Evolutionary conservation across 371 early-diverging fungal genomes (phyloP), one percentile per base, ranked within the genome.

Genomic region (Rhizopus microsporus): DNA sequence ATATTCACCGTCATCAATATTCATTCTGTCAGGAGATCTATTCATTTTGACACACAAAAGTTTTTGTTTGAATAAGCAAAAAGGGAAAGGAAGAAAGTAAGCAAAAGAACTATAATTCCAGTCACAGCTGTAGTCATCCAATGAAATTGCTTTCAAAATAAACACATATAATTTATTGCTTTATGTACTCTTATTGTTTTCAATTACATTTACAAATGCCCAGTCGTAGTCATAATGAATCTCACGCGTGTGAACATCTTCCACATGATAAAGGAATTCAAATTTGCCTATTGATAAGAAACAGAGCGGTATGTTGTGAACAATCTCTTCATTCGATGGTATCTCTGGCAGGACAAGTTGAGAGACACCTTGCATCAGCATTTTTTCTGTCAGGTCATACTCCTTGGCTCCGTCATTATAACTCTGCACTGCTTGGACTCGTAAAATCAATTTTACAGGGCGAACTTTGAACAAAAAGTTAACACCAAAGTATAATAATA

Each of bases 361-460:
- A 17, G 81, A 63, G 23, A 84, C 67, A 17, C 87, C 87, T 59
- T 87, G 81, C 79, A 83, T 81, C 37, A 80, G 63, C 68, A 87
- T 68, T 37, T 80, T 79, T 16, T 74, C 75, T 4, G 80, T 78
- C 60, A 85, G 63, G 49, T 87, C 85, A 54, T 83, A 84, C 48
- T 87, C 87, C 63, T 83, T 87, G 3, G 82, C 74, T 0, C 84
- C 85, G 55, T 85, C 81, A 47, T 81, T 81, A 51, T 83, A 81
- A 16, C 80, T 83, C 59, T 84, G 87, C 13, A 85, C 87, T n/a
- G 87, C 82, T 58, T 87, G 87, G 49, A 83, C 75, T 45, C 87
- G 71, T 53, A 87, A 69, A 56, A 84, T 81, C 17, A 84, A 54
- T 52, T 86, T 86, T 15, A 81, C 76, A 49, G 81, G 78, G 60